Evolutionary conservation across 345 rosid species (phyloP), one percentile per base, ranked within the genome.

Genomic region (Populus pruinosa): DNA sequence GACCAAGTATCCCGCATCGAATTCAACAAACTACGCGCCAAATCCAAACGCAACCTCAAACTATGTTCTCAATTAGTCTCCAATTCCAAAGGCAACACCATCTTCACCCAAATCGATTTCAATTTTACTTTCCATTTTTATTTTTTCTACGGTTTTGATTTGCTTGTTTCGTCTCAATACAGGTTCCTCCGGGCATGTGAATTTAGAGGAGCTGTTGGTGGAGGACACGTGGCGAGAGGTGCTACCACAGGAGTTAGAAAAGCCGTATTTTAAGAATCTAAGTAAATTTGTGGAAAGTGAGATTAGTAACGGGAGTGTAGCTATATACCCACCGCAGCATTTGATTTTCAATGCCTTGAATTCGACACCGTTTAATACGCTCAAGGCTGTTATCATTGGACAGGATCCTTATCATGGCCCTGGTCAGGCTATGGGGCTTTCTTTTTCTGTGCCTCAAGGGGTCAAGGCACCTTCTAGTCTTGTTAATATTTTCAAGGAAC

Each of bases 361-460:
- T 61, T 82, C 93, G 65, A 92, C 98, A 10, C 87, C 96, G 0
- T 91, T 96, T 78, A 87, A 93, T 44, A 81, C 85, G 25, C 90
- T 96, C 47, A 96, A 96, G 80, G 95, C 88, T 31, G 97, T 93
- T 14, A 93, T 96, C 39, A 87, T 93, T 18, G 99, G 99, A 65
- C 99, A 93, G 92, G 98, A 96, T 80, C 99, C 99, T 82, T 96
- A 96, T 77, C 99, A 93, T 74, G 99, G 97, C 76, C 93, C 93
- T 66, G 93, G 93, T 81, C 99, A 96, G 79, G 99, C 99, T 65
- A 93, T 96, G 99, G 98, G 99, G 14, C 93, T 96, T 23, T 85
- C 98, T 10, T 96, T 96, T 86, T 93, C 99, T 55, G 98, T 92
- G 39, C 99, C 98, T 12, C 83, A 87, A 49, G 96, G 94, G 44